Percentiles rank a stretch among this genome's conserved stretches.
These are phyloP conservation scores for Eucalyptus sp. DNA, from an alignment of 345 rosid genomes.

Conservation along the genomic window DNA sequence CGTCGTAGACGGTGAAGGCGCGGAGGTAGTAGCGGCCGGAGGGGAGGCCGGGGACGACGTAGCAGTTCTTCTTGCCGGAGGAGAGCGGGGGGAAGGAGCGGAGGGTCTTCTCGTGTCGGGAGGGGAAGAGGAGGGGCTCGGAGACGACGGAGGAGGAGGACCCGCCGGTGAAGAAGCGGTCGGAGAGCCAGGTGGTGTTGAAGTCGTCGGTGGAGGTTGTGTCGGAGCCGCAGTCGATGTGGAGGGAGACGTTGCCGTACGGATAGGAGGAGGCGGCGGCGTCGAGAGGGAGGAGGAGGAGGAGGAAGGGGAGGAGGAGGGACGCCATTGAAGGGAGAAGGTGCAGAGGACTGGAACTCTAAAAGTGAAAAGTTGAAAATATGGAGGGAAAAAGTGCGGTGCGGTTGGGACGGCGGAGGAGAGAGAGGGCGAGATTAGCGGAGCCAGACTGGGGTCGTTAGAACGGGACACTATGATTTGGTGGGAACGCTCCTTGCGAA, in stretches of 20 bases:
- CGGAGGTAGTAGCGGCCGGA: slow-evolving; percentile 75
- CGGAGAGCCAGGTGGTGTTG: slow-evolving; percentile 80
- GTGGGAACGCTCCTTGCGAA: not conserved
- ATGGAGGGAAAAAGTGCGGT: not conserved
- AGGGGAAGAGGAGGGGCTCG: slow-evolving; percentile 73
- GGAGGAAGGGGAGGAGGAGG: not conserved
- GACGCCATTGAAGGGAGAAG: not conserved
- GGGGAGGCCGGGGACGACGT: slow-evolving; percentile 57
- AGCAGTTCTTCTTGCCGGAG: slow-evolving; percentile 94
- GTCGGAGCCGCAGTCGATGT: slow-evolving; percentile 80
- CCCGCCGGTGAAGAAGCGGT: slow-evolving; percentile 83
- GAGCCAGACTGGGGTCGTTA: not conserved
- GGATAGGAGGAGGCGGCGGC: not conserved
- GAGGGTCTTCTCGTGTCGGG: slow-evolving; percentile 56
- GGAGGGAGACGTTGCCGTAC: slow-evolving; percentile 20
- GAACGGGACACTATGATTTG: not conserved
- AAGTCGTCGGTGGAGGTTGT: slow-evolving; percentile 39
- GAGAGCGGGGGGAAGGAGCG: slow-evolving; percentile 89
- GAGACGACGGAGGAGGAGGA: slow-evolving; percentile 63
- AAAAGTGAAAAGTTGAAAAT: not conserved
- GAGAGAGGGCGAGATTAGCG: not conserved
- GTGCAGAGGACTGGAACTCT: not conserved
- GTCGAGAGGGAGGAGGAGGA: not conserved
- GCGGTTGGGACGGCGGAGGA: not conserved
- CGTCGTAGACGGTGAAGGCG: slow-evolving; percentile 88